A percentile compares a stretch with the other conserved stretches of the same genome.
phyloP scores from a whole-genome alignment of 352 stramenopile species.

The Phytophthora nicotianae region DNA sequence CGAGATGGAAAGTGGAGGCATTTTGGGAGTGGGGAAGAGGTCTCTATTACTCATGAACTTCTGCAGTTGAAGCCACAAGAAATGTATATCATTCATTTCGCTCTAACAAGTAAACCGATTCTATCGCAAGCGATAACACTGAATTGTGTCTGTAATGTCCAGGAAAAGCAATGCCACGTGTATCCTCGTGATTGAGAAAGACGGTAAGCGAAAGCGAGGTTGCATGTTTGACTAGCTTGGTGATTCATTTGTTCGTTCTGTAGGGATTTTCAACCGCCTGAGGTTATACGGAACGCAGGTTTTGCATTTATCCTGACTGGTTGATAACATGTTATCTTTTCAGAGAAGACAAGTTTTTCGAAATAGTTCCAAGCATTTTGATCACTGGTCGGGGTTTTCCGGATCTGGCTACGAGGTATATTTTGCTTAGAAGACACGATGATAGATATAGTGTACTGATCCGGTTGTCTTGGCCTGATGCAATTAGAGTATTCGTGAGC shows the following conservation, averaged over 20 bases:
- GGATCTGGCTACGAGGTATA: constrained; percentile 92
- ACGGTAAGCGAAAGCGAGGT: constrained; percentile 60
- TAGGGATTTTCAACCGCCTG: constrained; percentile 95
- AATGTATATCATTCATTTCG: constrained; percentile 43
- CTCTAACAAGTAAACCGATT: neutral
- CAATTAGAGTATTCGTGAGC: constrained; percentile 80
- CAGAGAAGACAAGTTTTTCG: constrained; percentile 89
- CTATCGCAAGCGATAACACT: neutral
- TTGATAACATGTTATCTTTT: neutral
- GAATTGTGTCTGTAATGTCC: neutral
- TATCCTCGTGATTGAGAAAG: constrained; percentile 96
- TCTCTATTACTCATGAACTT: constrained; percentile 80
- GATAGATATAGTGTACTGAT: neutral
- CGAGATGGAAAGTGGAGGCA: constrained; percentile 58
- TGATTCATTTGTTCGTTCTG: constrained; percentile 37
- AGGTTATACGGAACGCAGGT: constrained; percentile 28
- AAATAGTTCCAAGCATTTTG: constrained; percentile 90
- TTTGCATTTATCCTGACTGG: neutral
- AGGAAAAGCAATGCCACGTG: constrained; percentile 77
- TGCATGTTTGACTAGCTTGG: neutral
- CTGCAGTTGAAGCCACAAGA: constrained; percentile 55
- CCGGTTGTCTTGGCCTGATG: neutral
- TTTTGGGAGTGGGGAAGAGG: constrained; percentile 62
- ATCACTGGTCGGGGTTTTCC: constrained; percentile 94
- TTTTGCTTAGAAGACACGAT: neutral